Conservation (phyloP, 1,284 basidiomycete genomes). For the Stygiomarasmius scandens region DNA sequence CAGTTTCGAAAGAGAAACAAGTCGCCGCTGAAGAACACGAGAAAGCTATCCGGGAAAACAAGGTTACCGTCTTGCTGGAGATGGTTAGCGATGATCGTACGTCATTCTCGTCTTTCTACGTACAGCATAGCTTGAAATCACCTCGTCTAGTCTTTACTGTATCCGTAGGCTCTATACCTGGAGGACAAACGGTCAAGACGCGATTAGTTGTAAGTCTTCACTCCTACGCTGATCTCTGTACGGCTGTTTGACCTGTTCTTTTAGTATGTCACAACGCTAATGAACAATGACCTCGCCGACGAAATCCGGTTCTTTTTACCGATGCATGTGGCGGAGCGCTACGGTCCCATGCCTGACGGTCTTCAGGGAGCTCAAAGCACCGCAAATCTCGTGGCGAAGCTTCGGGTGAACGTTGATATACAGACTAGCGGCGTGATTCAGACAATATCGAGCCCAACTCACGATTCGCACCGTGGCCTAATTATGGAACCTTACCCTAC, state of each 20-base stretch:
- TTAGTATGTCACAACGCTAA: constrained; percentile 42
- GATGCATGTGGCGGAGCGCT: constrained; percentile 50
- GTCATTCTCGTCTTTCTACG: constrained; percentile 23
- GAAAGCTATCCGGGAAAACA: constrained; percentile 42
- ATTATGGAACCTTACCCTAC: constrained; percentile 33
- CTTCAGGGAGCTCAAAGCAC: constrained; percentile 34
- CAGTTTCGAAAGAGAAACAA: constrained; percentile 51
- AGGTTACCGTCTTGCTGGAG: constrained; percentile 48
- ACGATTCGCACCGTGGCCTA: constrained; percentile 30
- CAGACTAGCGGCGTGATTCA: constrained; percentile 47
- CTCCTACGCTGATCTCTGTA: not conserved
- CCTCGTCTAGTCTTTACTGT: constrained; percentile 53
- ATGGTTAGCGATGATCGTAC: constrained; percentile 54
- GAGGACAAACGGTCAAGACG: constrained; percentile 39
- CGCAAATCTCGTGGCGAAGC: constrained; percentile 30
- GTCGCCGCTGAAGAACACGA: constrained; percentile 46
- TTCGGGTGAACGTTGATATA: constrained; percentile 46
- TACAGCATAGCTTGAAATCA: not conserved
- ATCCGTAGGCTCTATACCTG: constrained; percentile 54
- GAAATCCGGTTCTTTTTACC: constrained; percentile 56
- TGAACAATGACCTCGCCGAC: constrained; percentile 47
- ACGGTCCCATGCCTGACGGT: constrained; percentile 44
- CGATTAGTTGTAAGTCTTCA: constrained; percentile 42
- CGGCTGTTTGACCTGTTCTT: constrained; percentile 1
- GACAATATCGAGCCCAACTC: constrained; percentile 42